phyloP scores from a whole-genome alignment of 441 rosid species.

The Pelargonium myrrhifolium region DNA sequence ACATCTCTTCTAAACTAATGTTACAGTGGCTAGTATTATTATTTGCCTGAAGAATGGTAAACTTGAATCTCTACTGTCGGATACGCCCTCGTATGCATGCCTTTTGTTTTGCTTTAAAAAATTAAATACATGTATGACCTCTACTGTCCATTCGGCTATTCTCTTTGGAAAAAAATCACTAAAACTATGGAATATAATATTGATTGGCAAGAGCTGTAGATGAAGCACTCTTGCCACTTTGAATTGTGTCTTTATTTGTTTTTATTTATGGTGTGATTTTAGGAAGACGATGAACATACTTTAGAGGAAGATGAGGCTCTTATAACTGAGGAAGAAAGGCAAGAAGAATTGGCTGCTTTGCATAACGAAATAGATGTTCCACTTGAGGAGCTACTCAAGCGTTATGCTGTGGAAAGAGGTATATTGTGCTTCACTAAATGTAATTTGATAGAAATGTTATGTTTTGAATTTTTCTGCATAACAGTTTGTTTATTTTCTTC shows the following conservation, averaged over 20 bases:
- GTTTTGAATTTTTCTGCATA: background rate
- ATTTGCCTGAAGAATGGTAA: constrained; percentile 4
- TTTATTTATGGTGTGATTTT: constrained; percentile 37
- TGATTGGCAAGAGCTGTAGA: background rate
- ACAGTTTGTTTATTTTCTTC: background rate
- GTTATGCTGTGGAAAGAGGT: constrained; percentile 57
- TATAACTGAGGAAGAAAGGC: constrained; percentile 77
- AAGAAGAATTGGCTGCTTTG: constrained; percentile 88
- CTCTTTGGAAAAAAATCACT: background rate
- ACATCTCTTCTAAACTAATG: background rate
- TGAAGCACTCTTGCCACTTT: constrained; percentile 1
- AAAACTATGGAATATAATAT: background rate
- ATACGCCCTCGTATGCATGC: background rate
- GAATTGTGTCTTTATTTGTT: constrained; percentile 9
- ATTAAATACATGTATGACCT: background rate
- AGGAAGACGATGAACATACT: constrained; percentile 98
- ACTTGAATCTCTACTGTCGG: background rate
- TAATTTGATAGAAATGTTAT: background rate
- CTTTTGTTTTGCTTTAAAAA: background rate
- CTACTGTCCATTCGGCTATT: background rate
- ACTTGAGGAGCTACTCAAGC: constrained; percentile 74
- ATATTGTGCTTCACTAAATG: constrained; percentile 12
- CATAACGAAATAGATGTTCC: constrained; percentile 78
- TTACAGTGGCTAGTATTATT: background rate
- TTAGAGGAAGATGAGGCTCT: constrained; percentile 91